Evolutionary conservation across 805 yeast species (phyloP).

Genomic region (Starmerella tilneyi): DNA sequence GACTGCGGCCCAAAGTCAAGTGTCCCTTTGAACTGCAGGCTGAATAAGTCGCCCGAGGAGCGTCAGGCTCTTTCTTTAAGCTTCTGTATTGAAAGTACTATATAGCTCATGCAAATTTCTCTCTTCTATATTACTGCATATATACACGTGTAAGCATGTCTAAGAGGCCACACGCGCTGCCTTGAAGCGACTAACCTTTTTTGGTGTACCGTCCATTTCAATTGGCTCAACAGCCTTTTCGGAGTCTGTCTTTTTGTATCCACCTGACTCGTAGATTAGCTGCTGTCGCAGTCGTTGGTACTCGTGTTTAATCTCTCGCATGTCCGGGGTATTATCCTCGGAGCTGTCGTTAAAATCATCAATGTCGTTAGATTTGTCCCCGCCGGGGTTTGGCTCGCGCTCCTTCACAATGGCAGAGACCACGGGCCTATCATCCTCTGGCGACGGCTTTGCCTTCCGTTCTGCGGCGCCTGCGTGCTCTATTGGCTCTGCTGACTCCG

Average conservation of each 20-base stretch:
- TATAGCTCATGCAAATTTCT: background rate
- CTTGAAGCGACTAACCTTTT: constrained; percentile 56
- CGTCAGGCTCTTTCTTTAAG: too few relatives aligned
- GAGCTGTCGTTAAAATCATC: constrained; percentile 3
- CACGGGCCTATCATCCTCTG: constrained; percentile 6
- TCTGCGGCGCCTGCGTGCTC: background rate
- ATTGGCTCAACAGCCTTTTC: constrained; percentile 58
- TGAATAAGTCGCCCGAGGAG: too few relatives aligned
- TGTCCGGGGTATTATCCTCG: constrained; percentile 16
- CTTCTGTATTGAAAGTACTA: background rate
- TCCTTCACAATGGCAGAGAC: constrained; percentile 13
- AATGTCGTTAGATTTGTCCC: constrained; percentile 1
- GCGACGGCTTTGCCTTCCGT: background rate
- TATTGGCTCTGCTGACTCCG: background rate
- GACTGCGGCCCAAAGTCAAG: too few relatives aligned
- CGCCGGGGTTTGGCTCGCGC: constrained; percentile 7
- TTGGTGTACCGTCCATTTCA: constrained; percentile 51
- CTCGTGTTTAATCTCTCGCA: constrained; percentile 34
- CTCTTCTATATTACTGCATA: too few relatives aligned
- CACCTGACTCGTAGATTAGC: constrained; percentile 41
- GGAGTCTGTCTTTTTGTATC: constrained; percentile 38
- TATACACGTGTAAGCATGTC: too few relatives aligned
- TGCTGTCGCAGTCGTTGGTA: constrained; percentile 49
- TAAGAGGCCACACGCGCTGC: constrained; percentile 36
- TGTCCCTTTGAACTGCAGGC: too few relatives aligned